Percentiles rank a stretch among this genome's conserved stretches.
Conservation (phyloP, 2,329 filamentous ascomycete species). For the Nannizziopsis arthrosporioides region DNA sequence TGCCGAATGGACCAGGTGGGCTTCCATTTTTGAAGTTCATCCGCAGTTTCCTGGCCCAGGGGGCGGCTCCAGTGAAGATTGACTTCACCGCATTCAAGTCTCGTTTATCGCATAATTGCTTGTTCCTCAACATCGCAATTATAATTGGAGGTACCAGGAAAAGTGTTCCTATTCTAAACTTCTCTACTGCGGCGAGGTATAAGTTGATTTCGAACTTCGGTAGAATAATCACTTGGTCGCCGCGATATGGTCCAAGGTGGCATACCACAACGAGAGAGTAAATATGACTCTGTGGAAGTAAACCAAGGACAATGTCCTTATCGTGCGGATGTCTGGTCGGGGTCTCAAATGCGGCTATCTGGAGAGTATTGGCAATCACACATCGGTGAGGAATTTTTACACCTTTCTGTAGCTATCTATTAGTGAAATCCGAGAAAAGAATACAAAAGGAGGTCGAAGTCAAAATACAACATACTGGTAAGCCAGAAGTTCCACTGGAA, state of each 20-base stretch:
- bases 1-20: constrained; percentile 57
- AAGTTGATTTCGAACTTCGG: constrained; percentile 60
- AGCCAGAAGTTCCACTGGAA: constrained; percentile 65
- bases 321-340: constrained; percentile 23
- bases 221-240: constrained; percentile 61
- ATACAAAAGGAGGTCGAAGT: neutral
- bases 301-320: constrained; percentile 49
- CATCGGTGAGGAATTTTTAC: constrained; percentile 74
- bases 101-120: constrained; percentile 50
- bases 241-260: constrained; percentile 54
- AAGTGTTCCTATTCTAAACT: constrained; percentile 55
- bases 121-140: constrained; percentile 59
- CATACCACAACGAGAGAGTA: constrained; percentile 64
- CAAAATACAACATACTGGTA: constrained; percentile 47
- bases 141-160: constrained; percentile 71
- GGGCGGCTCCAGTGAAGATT: constrained; percentile 66
- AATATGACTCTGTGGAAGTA: constrained; percentile 74
- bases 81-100: constrained; percentile 56
- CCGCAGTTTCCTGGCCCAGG: constrained; percentile 61
- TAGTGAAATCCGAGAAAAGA: constrained; percentile 11
- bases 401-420: constrained; percentile 48
- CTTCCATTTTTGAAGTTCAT: constrained; percentile 50
- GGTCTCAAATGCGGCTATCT: constrained; percentile 45
- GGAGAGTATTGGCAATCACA: constrained; percentile 63
- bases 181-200: constrained; percentile 53